A percentile compares a stretch with the other conserved stretches of the same genome.
Evolutionary conservation across 331 rosid species (phyloP).

Genomic region (Erythrophleum ivorense): DNA sequence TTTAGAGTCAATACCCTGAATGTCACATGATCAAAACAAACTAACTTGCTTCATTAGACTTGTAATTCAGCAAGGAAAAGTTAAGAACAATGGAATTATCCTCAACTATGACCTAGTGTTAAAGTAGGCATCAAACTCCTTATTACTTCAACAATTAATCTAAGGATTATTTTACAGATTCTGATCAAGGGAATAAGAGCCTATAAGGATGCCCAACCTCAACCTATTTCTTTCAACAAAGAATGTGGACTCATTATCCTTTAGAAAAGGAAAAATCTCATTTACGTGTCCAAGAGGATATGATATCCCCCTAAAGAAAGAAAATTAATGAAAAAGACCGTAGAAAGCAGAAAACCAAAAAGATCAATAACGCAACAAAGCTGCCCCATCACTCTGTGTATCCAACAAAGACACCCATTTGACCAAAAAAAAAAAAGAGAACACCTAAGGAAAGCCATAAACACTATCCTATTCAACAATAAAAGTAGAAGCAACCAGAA

Average conservation of each 20-base stretch:
- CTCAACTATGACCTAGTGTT: background rate
- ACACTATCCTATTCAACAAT: background rate
- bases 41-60: background rate
- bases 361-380: background rate
- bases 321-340: background rate
- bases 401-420: background rate
- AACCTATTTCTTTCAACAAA: background rate
- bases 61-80: background rate
- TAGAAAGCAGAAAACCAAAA: background rate
- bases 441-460: background rate
- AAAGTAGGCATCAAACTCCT: background rate
- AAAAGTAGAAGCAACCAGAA: background rate
- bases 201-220: background rate
- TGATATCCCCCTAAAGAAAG: background rate
- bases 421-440: background rate
- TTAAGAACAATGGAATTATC: background rate
- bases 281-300: background rate
- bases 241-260: background rate
- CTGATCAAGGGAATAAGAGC: background rate
- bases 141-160: background rate
- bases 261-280: background rate
- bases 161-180: background rate
- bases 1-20: background rate
- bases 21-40: background rate
- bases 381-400: background rate